These are phyloP conservation scores for Cytidiella melzeri DNA, from an alignment of 768 basidiomycete genomes.

Conservation along the genomic window DNA sequence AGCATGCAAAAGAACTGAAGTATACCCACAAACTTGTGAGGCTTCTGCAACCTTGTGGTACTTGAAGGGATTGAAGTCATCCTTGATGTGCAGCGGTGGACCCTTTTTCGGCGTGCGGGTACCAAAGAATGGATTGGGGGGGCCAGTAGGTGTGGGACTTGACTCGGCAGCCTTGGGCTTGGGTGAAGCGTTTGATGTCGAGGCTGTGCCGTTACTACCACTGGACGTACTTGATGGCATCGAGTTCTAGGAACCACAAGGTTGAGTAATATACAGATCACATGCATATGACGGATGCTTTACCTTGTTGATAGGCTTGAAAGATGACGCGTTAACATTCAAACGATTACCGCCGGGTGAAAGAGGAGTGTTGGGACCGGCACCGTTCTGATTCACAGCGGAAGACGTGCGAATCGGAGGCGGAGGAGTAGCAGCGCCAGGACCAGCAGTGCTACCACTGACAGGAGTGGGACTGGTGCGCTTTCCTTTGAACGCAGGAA, in stretches of 20 bases:
- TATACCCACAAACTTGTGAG: slow-evolving; percentile 59
- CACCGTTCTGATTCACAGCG: slow-evolving; percentile 3
- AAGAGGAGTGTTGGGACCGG: slow-evolving; percentile 31
- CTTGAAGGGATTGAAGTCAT: slow-evolving; percentile 98
- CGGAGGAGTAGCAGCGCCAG: slow-evolving; percentile 5
- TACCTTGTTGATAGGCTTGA: slow-evolving; percentile 84
- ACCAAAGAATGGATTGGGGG: slow-evolving; percentile 89
- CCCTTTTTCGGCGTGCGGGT: slow-evolving; percentile 70
- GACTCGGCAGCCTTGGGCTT: slow-evolving; percentile 53
- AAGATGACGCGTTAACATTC: slow-evolving; percentile 87
- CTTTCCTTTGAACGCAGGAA: slow-evolving; percentile 83
- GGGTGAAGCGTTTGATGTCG: slow-evolving; percentile 49
- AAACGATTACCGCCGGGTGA: slow-evolving; percentile 61
- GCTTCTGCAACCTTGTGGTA: slow-evolving; percentile 76
- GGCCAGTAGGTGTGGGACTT: slow-evolving; percentile 32
- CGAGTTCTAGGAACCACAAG: slow-evolving; percentile 1
- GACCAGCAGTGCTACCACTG: slow-evolving; percentile 22
- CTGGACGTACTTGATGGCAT: slow-evolving; percentile 25
- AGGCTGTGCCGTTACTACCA: slow-evolving; percentile 22
- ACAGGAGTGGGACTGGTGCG: slow-evolving; percentile 31
- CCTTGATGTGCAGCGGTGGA: slow-evolving; percentile 74
- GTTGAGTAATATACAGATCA: slow-evolving; percentile 30
- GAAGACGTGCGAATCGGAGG: slow-evolving; percentile 21
- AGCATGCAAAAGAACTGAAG: neutral
- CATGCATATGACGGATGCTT: slow-evolving; percentile 12